Percentiles rank a stretch among this genome's conserved stretches.
Evolutionary conservation across 441 rosid species (phyloP).

Genomic region (Capsella rubella): DNA sequence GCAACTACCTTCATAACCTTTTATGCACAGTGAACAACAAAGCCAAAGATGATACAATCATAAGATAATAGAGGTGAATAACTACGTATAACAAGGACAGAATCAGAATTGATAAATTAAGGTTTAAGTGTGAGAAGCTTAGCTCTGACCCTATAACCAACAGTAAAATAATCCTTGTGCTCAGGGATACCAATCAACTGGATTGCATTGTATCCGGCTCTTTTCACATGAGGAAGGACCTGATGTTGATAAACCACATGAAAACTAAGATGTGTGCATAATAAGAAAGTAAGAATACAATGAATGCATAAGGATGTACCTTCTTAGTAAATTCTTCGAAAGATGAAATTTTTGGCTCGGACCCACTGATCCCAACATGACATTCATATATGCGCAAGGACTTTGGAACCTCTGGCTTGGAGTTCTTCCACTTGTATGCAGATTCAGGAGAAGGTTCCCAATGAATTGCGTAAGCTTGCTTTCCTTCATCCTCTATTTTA

Average conservation of each 20-base stretch:
- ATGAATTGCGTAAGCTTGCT: constrained; percentile 88
- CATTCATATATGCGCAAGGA: constrained; percentile 96
- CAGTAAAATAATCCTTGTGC: constrained; percentile 94
- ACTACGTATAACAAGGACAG: constrained; percentile 21
- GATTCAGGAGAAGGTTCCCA: constrained; percentile 95
- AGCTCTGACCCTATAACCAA: constrained; percentile 86
- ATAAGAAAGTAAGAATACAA: constrained; percentile 25
- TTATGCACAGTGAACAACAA: constrained; percentile 22
- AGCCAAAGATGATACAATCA: constrained; percentile 20
- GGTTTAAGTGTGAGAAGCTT: constrained; percentile 8
- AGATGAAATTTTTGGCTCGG: constrained; percentile 80
- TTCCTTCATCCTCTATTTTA: constrained; percentile 66
- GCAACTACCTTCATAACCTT: constrained; percentile 27
- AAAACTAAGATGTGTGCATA: constrained; percentile 32
- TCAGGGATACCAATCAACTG: constrained; percentile 91
- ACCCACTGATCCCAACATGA: constrained; percentile 96
- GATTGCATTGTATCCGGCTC: constrained; percentile 92
- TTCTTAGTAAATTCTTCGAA: constrained; percentile 80
- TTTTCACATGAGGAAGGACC: constrained; percentile 95
- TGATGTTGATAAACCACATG: constrained; percentile 44
- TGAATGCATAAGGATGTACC: constrained; percentile 51
- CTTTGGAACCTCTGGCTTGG: constrained; percentile 64
- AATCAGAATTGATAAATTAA: constrained; percentile 12
- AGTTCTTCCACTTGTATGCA: constrained; percentile 83
- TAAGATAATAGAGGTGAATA: constrained; percentile 14